A percentile compares a stretch with the other conserved stretches of the same genome.
phyloP scores from a whole-genome alignment of 768 basidiomycete genomes.

The Suillus paluster region DNA sequence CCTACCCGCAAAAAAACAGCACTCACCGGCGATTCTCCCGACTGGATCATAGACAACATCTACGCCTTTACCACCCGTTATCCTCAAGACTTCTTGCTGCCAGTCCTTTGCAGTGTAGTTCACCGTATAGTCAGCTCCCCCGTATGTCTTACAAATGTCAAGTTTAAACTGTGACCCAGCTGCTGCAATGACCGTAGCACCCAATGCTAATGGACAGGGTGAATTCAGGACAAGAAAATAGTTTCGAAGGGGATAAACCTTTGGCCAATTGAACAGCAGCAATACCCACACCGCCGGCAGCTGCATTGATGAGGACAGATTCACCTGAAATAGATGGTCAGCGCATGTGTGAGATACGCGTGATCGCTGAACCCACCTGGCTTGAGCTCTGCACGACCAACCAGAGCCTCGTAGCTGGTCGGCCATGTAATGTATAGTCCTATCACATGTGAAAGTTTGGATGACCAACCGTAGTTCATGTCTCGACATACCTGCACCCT shows the following conservation, averaged over 20 bases:
- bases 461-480: not conserved
- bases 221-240: constrained; percentile 2
- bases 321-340: constrained; percentile 59
- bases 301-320: constrained; percentile 91
- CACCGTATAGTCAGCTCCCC: constrained; percentile 82
- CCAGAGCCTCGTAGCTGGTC: constrained; percentile 91
- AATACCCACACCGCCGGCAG: constrained; percentile 95
- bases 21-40: constrained; percentile 69
- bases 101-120: constrained; percentile 81
- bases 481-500: constrained; percentile 68
- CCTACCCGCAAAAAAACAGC: not conserved
- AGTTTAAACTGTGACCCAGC: constrained; percentile 82
- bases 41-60: constrained; percentile 90
- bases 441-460: constrained; percentile 26
- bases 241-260: constrained; percentile 46
- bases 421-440: constrained; percentile 90
- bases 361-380: constrained; percentile 50
- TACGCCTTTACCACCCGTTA: constrained; percentile 85
- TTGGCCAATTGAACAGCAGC: constrained; percentile 93
- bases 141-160: constrained; percentile 71
- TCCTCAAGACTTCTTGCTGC: constrained; percentile 87
- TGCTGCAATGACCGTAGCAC: constrained; percentile 94
- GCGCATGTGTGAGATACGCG: not conserved
- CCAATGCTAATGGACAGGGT: constrained; percentile 58
- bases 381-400: constrained; percentile 81